Conservation (phyloP, 805 yeast genomes). For the Lachancea fermentati region DNA sequence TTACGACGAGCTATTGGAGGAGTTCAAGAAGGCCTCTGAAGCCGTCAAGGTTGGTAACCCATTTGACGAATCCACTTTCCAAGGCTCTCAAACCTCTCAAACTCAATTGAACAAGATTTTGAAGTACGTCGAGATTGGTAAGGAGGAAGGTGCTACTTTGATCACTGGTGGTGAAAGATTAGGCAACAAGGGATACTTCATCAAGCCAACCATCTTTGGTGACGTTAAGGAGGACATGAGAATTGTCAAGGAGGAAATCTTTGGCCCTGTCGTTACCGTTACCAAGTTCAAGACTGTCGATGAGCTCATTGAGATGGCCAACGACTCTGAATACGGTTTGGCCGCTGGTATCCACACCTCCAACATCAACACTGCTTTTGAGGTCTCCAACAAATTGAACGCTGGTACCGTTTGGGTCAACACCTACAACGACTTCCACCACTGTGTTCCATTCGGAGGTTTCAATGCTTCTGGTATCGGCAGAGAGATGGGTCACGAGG, state of each 20-base stretch:
- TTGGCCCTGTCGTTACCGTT: slow-evolving; percentile 88
- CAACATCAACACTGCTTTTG: slow-evolving; percentile 67
- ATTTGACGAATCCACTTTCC: slow-evolving; percentile 68
- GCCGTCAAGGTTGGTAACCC: slow-evolving; percentile 73
- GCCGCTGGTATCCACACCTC: slow-evolving; percentile 88
- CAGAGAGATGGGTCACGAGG: slow-evolving; percentile 87
- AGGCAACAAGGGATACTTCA: slow-evolving; percentile 58
- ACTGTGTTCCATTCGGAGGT: slow-evolving; percentile 88
- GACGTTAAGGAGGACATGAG: slow-evolving; percentile 62
- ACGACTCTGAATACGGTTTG: slow-evolving; percentile 77
- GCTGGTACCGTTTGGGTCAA: slow-evolving; percentile 93
- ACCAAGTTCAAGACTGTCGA: slow-evolving; percentile 77
- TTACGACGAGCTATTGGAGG: slow-evolving; percentile 68
- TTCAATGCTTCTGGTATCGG: slow-evolving; percentile 89
- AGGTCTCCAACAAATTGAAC: slow-evolving; percentile 65
- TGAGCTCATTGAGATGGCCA: slow-evolving; percentile 73
- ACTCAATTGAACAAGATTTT: slow-evolving; percentile 74
- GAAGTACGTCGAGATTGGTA: slow-evolving; percentile 69
- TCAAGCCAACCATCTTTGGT: slow-evolving; percentile 70
- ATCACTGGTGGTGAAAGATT: slow-evolving; percentile 64
- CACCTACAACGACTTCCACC: slow-evolving; percentile 85
- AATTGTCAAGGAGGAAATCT: slow-evolving; percentile 72
- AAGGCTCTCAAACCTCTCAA: slow-evolving; percentile 90
- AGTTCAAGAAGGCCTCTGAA: slow-evolving; percentile 50
- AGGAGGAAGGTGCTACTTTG: slow-evolving; percentile 75